Evolutionary conservation across 257 asterid genomes (phyloP).

Genomic region (Sherardia arvensis): DNA sequence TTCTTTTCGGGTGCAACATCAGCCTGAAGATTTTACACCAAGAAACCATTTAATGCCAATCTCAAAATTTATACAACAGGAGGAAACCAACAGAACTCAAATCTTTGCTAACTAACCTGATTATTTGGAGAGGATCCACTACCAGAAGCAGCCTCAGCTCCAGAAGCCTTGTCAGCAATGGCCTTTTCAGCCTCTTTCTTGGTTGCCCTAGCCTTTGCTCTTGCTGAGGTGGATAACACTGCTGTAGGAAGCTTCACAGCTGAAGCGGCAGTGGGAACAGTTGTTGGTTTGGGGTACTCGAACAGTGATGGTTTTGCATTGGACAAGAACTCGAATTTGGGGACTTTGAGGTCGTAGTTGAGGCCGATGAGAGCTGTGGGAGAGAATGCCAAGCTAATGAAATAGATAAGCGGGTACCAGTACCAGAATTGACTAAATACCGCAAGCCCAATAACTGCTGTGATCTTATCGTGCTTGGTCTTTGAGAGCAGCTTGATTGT

Average conservation of each 20-base stretch:
- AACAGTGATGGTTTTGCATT: conserved; percentile 88
- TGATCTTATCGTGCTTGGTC: conserved; percentile 77
- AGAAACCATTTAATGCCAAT: neutral
- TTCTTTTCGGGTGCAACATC: conserved; percentile 61
- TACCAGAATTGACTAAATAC: conserved; percentile 99
- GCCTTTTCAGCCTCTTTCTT: conserved; percentile 89
- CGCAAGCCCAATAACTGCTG: conserved; percentile 92
- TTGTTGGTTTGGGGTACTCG: conserved; percentile 86
- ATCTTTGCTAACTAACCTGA: conserved; percentile 46
- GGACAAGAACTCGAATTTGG: conserved; percentile 83
- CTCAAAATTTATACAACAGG: neutral
- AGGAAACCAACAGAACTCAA: neutral
- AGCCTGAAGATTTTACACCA: conserved; percentile 34
- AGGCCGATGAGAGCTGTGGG: conserved; percentile 93
- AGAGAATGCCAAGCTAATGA: conserved; percentile 84
- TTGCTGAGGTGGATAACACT: conserved; percentile 78
- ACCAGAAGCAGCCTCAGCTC: conserved; percentile 34
- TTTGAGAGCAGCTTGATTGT: conserved; percentile 76
- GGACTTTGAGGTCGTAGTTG: conserved; percentile 82
- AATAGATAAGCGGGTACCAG: conserved; percentile 96
- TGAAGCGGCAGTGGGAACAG: conserved; percentile 60
- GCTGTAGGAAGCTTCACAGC: conserved; percentile 91
- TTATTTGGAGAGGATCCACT: conserved; percentile 43
- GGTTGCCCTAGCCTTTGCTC: conserved; percentile 79
- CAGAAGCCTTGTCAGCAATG: conserved; percentile 44